Evolutionary conservation across 169 alveolate genomes (phyloP), one percentile per base, ranked within the genome.

Genomic region (Plasmodium relictum): DNA sequence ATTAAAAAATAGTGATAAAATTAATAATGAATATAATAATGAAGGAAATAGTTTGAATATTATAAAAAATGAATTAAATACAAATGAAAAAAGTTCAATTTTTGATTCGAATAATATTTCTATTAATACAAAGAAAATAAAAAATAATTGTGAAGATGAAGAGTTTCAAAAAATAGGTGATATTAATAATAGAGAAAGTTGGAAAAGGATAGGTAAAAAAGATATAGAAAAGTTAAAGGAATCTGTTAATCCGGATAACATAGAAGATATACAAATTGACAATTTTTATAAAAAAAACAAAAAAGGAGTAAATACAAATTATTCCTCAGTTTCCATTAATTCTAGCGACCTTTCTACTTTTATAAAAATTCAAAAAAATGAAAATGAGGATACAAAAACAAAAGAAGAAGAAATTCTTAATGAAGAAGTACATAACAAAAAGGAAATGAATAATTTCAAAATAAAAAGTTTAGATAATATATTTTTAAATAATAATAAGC

Each of bases 241-340:
- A 31, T 74, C 88, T 37, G 88, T 74, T 59, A 74, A 74, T 44
- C 18, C 41, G 42, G 12, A 59, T 61, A 58, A 16, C 31, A 74
- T 74, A 18, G 88, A 56, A 16, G 42, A 74, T 63, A 74, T 74
- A 24, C 73, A 72, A 41, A 74, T 74, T 59, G 88, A 74, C 41
- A 62, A 74, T 39, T 41, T 58, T 74, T 62, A 74, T 63, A 58
- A 41, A 74, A 74, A 74, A 59, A 58, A 74, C 58, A 62, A 59
- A 59, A 58, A 59, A 62, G 73, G 59, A 59, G 50, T 20, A 42
- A 44, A 58, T 44, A 31, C 65, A 42, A 58, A 59, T 74, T 48
- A 58, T 2, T 74, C 59, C 24, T 74, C 88, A 22, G 31, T 58
- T 18, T 74, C 88, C 10, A 74, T 74, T 39, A 31, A 58, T 74